Conservation (phyloP, 192 early-diverging fungal genomes). For the Globomyces pollinis-pini region DNA sequence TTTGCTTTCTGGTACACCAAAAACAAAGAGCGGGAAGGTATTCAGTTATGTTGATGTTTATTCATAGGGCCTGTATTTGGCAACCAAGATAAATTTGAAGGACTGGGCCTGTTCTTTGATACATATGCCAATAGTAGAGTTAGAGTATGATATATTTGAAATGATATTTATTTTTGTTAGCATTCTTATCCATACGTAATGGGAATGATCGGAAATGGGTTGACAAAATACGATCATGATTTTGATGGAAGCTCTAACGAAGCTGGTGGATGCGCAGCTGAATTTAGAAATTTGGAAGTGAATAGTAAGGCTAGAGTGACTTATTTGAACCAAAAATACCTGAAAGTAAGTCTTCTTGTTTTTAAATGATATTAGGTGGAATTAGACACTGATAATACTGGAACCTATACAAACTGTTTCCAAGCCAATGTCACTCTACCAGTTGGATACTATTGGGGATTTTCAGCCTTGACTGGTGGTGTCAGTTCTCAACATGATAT, state of each 20-base stretch:
- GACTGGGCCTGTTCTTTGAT: slow-evolving; percentile 94
- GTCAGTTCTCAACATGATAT: slow-evolving; percentile 54
- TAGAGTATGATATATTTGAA: slow-evolving; percentile 17
- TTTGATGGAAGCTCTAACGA: slow-evolving; percentile 73
- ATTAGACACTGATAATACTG: slow-evolving; percentile 46
- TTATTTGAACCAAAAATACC: slow-evolving; percentile 60
- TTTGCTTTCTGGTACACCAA: slow-evolving; percentile 92
- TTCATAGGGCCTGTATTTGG: slow-evolving; percentile 94
- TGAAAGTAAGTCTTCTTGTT: slow-evolving; percentile 36
- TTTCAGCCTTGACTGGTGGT: slow-evolving; percentile 87
- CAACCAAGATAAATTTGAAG: slow-evolving; percentile 74
- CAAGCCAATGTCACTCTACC: slow-evolving; percentile 69
- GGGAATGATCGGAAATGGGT: slow-evolving; percentile 91
- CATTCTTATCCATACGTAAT: slow-evolving; percentile 80
- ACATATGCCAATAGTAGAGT: slow-evolving; percentile 82
- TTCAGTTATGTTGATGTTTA: slow-evolving; percentile 29
- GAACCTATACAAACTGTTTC: slow-evolving; percentile 81
- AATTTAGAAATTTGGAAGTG: slow-evolving; percentile 64
- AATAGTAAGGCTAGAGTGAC: slow-evolving; percentile 61
- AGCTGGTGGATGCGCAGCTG: slow-evolving; percentile 43
- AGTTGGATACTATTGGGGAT: slow-evolving; percentile 73
- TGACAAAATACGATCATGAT: slow-evolving; percentile 73
- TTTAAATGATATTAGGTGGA: slow-evolving; percentile 28
- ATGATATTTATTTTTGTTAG: slow-evolving; percentile 12
- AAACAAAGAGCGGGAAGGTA: slow-evolving; percentile 42